Base-by-base conservation (phyloP, 2,329 filamentous ascomycete species). In the Aspergillus luchuensis region DNA sequence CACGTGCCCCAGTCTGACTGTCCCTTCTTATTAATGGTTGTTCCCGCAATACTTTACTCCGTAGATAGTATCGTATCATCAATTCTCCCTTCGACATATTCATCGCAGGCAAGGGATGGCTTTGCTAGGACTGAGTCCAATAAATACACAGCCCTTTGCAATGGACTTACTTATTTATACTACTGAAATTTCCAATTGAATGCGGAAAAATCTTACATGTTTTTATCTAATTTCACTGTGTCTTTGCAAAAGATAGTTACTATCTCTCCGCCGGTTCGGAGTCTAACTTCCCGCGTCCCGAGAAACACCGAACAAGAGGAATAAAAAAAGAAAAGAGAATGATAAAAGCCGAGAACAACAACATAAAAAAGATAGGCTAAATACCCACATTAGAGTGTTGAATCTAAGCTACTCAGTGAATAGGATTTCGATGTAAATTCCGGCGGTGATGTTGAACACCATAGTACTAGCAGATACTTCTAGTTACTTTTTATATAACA, bases 1-100 rank as follows among this genome's bases (percentile, higher is more conserved):
- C 39, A 56, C 53, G 53, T 56, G 53, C 17, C 28, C 21, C 41
- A n/a, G 23, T 15, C 53, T 56, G 47, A 50, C 47, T 50, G 47
- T 30, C 8, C 25, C 47, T 50, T 50, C 47, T 50, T 50, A 50
- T 33, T 50, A 50, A 50, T 50, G 25, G 10, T 15, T 19, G 8
- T 11, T 21, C 47, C 47, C 25, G 21, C 45, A 8, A 23, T 28
- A 8, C 25, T 28, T 28, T 28, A 28, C 25, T 28, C 25, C 25
- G 25, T 28, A 8, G 25, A 2, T 28, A 28, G 25, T 28, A 8
- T 4, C 17, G 2, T 8, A 28, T 28, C 25, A 28, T 50, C 17
- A 8, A n/a, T 10, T 30, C 25, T 28, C 15, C 21, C 21, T 49
- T 25, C 11, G 19, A 4, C 17, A 23, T 17, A 11, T 25, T 49